A percentile compares a stretch with the other conserved stretches of the same genome.
These are phyloP conservation scores for Phylloporus sp. DNA, from an alignment of 1,284 basidiomycete genomes.

Conservation along the genomic window DNA sequence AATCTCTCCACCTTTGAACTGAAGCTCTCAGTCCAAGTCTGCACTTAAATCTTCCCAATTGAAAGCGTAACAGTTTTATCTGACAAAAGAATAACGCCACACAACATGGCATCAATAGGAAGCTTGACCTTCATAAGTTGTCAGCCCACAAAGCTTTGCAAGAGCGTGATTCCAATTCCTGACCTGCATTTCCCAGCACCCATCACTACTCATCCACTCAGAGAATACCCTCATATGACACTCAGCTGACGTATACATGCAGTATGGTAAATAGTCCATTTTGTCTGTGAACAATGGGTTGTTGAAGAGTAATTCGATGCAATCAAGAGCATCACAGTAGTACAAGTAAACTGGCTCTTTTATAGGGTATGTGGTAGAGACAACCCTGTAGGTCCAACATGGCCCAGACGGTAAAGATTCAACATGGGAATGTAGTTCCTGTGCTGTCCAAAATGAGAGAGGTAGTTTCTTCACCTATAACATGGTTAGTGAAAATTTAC, in stretches of 20 bases:
- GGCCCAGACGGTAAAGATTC: background rate
- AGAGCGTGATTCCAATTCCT: background rate
- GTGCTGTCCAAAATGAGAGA: background rate
- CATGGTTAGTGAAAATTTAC: too few species aligned
- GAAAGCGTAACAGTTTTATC: too few species aligned
- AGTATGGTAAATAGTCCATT: background rate
- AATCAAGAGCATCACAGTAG: background rate
- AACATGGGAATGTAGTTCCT: background rate
- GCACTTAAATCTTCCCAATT: too few species aligned
- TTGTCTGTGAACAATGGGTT: background rate
- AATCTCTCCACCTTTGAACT: too few species aligned
- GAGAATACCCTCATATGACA: background rate
- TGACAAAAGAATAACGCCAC: conserved; percentile 32
- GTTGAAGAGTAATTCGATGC: background rate
- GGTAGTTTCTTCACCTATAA: background rate
- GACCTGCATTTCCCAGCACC: conserved; percentile 11
- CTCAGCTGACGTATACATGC: background rate
- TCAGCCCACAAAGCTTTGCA: background rate
- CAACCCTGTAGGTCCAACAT: background rate
- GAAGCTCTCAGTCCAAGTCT: too few species aligned
- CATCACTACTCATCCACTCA: conserved; percentile 3
- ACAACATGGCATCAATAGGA: conserved; percentile 16
- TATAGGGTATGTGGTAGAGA: background rate
- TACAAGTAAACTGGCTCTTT: background rate
- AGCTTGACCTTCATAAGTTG: background rate